Conservation (phyloP, 2,329 filamentous ascomycete genomes). For the Clonostachys chloroleuca region DNA sequence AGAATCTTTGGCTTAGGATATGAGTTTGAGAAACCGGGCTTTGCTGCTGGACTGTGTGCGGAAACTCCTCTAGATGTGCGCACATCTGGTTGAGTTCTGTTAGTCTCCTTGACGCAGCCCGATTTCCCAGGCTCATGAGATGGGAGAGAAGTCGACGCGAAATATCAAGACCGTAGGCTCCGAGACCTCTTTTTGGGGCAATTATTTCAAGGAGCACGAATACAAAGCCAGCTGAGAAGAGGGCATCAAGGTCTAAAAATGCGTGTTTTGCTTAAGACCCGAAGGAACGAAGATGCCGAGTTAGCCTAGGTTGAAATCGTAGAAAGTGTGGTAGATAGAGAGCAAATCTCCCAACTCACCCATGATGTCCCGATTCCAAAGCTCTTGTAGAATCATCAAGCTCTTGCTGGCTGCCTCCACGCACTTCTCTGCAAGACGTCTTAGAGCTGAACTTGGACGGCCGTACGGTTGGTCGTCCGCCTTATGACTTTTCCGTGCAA, state of each 20-base stretch:
- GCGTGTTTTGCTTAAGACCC: not conserved
- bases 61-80: not conserved
- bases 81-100: not conserved
- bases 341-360: not conserved
- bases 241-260: not conserved
- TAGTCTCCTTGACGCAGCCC: not conserved
- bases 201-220: not conserved
- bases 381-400: not conserved
- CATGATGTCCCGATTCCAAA: not conserved
- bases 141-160: not conserved
- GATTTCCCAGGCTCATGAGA: not conserved
- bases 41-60: not conserved
- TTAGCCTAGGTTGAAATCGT: too few species aligned
- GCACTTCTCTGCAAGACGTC: not conserved
- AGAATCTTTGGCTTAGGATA: not conserved
- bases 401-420: not conserved
- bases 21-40: not conserved
- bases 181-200: not conserved
- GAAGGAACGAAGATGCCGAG: too few species aligned
- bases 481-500: not conserved
- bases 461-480: not conserved
- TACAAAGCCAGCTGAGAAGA: not conserved
- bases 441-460: not conserved
- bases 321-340: too few species aligned
- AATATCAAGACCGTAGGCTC: not conserved